Evolutionary conservation across 2,329 filamentous ascomycete species (phyloP), one percentile per base, ranked within the genome.

Genomic region (Aurifilum marmelostoma): DNA sequence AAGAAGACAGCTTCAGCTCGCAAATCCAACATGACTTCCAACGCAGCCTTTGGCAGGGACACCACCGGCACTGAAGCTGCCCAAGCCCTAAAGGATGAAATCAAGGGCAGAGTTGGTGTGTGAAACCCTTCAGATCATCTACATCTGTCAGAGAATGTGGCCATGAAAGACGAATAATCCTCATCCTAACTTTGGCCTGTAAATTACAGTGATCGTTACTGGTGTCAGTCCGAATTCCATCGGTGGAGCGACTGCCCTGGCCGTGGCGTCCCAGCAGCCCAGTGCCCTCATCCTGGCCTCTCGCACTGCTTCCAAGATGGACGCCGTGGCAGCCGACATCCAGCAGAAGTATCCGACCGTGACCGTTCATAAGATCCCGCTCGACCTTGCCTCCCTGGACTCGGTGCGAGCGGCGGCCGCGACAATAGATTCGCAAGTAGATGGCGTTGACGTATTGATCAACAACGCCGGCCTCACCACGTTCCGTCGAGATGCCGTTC

Each of bases 181-280:
- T 11, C n/a, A n/a, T 18, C 3, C n/a, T n/a, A 12, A 37, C 18
- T 18, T 16, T 4, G 16, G 3, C 3, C 29, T 59, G 16, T 60
- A 81, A 80, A 82, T 6, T 14, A 21, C 61, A 81, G 80, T 83
- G 37, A 69, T 82, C 50, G 74, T 83, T 63, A 84, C 82, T 0
- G 82, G 82, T 6, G 75, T 83, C 68, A 78, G 80, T 12, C 82
- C 80, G 2, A 75, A 76, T 11, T 79, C 82, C 47, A 80, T 84
- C 14, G 82, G 82, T 14, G 77, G 78, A 47, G 75, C 79, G 1
- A 83, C 81, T 0, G 81, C 79, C 3, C 67, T 79, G 14, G 80
- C 81, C 24, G 79, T 85, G 54, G 83, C 83, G 3, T 80, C 82
- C 0, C 83, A 85, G 64, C 73, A 73, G 3, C 82, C 83, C 0